Evolutionary conservation across 2,329 filamentous ascomycete species (phyloP).

Genomic region (Venturia aucupariae): DNA sequence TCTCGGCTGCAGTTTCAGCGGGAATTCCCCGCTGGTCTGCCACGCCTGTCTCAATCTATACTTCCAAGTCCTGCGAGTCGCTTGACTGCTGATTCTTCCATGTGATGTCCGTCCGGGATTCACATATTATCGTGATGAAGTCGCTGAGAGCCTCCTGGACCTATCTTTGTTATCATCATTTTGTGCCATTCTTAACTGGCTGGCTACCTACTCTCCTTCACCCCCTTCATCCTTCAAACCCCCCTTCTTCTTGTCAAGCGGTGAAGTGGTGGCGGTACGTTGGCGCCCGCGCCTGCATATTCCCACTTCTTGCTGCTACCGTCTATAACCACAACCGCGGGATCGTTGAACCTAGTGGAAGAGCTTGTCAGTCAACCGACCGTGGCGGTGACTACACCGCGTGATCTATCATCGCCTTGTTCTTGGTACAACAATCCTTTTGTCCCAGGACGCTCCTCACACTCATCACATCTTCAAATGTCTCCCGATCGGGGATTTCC

Average conservation of each 20-base stretch:
- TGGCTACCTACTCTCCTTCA: background rate
- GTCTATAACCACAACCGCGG: background rate
- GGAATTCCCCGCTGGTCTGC: background rate
- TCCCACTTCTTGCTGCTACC: background rate
- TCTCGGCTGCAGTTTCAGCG: conserved; percentile 5
- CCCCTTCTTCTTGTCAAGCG: background rate
- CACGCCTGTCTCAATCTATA: background rate
- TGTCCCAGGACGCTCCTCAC: background rate
- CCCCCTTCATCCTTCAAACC: background rate
- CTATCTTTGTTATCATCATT: too few relatives aligned
- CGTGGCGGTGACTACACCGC: conserved; percentile 6
- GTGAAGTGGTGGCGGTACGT: background rate
- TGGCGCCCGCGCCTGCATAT: conserved; percentile 9
- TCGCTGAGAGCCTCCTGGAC: background rate
- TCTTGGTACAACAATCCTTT: conserved; percentile 2
- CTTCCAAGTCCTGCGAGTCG: background rate
- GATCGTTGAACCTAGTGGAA: background rate
- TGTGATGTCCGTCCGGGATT: conserved; percentile 1
- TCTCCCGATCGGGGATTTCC: conserved; percentile 6
- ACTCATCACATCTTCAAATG: background rate
- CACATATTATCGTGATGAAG: background rate
- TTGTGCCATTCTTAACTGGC: background rate
- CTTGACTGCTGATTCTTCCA: background rate
- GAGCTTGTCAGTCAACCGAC: background rate
- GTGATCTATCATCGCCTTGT: background rate